Evolutionary conservation across 2,329 filamentous ascomycete genomes (phyloP).

Genomic region (Claviceps monticola): DNA sequence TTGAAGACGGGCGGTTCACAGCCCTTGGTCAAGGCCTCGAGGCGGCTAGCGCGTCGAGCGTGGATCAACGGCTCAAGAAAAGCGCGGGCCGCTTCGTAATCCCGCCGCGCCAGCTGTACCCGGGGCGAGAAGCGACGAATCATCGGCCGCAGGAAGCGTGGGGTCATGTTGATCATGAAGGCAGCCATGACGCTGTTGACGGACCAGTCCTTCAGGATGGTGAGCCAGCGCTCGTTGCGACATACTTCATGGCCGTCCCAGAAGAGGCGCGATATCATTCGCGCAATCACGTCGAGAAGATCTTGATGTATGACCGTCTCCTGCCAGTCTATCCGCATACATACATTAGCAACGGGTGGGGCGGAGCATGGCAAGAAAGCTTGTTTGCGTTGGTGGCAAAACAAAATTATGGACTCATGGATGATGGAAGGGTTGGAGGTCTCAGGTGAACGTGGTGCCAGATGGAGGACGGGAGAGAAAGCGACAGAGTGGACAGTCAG

Average conservation of each 20-base stretch:
- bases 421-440: no score
- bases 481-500: not conserved
- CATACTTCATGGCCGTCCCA: constrained; percentile 7
- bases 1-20: not conserved
- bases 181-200: constrained; percentile 7
- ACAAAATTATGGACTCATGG: not conserved
- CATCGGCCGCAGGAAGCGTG: constrained; percentile 3
- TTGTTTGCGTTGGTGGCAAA: not conserved
- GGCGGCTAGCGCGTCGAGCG: constrained; percentile 3
- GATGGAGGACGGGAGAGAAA: not conserved
- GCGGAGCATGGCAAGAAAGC: no score
- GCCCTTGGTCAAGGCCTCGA: not conserved
- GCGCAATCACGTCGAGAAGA: constrained; percentile 5
- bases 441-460: no score
- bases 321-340: constrained; percentile 3
- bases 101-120: constrained; percentile 4
- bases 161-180: constrained; percentile 7
- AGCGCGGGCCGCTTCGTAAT: constrained; percentile 5
- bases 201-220: constrained; percentile 7
- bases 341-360: not conserved
- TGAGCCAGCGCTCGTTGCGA: constrained; percentile 4
- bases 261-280: constrained; percentile 7
- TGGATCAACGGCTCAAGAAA: constrained; percentile 7
- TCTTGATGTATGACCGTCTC: constrained; percentile 2
- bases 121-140: constrained; percentile 5